A percentile compares a stretch with the other conserved stretches of the same genome.
These are phyloP conservation scores for Phytopythium sindhum DNA, from an alignment of 352 stramenopile species.

Conservation along the genomic window DNA sequence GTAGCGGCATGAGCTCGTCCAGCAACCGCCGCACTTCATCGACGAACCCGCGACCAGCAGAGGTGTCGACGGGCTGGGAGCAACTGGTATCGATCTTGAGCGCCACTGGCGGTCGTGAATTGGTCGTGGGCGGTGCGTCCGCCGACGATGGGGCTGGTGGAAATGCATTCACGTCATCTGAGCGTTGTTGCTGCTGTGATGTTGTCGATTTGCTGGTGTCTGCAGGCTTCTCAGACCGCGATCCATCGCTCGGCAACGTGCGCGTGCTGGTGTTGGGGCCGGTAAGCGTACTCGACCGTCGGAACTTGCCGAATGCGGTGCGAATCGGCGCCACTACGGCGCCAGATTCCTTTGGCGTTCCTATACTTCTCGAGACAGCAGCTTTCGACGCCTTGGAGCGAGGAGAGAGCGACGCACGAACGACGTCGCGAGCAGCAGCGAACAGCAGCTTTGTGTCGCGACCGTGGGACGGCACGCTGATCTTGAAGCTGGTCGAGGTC, in stretches of 20 bases:
- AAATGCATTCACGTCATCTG: not conserved
- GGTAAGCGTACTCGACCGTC: constrained; percentile 22
- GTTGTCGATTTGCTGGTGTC: not conserved
- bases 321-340: constrained; percentile 13
- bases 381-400: constrained; percentile 14
- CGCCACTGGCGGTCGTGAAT: not conserved
- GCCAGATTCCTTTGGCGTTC: constrained; percentile 1
- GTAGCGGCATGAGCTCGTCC: constrained; percentile 36
- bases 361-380: not conserved
- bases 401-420: constrained; percentile 15
- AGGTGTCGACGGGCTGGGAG: not conserved
- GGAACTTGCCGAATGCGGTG: constrained; percentile 52
- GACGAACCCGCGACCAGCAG: constrained; percentile 19
- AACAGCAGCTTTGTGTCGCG: constrained; percentile 26
- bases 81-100: not conserved
- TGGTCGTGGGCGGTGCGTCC: not conserved
- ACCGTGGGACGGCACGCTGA: constrained; percentile 1
- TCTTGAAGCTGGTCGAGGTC: constrained; percentile 3
- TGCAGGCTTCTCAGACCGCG: not conserved
- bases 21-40: constrained; percentile 41
- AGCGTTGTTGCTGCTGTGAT: not conserved
- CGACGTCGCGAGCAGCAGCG: constrained; percentile 24
- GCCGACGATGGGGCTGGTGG: not conserved
- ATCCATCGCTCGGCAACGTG: not conserved
- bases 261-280: not conserved